Base-by-base conservation (phyloP, 177 flowering plant genomes). In the Vitis hybrid region DNA sequence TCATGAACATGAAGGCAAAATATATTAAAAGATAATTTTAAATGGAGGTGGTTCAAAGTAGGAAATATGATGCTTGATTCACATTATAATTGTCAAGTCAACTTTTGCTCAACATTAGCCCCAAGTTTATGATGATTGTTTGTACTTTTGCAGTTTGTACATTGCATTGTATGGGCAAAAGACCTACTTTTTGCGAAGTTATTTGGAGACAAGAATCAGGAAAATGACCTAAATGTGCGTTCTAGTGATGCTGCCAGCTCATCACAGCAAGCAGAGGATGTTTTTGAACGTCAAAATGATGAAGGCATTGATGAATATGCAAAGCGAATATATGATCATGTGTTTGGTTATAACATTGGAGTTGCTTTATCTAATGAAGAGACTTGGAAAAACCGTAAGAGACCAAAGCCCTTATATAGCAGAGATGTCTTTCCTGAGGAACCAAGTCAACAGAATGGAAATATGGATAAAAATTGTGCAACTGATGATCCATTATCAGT, bases 131-230 rank as follows among this genome's bases (percentile, higher is more conserved):
- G 51, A 64, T 46, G 11, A 55, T 51, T 57, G 66, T 52, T 18
- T 70, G 69, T 16, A 50, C 35, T 73, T 65, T 67, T 86, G 88
- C 93, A 96, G 99, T 96, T 92, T 85, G 95, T 96, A 72, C 99
- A 96, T 80, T 96, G 98, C 78, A 87, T 93, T 80, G 99, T 92
- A 30, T 96, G 99, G 99, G 97, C 97, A 16, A 96, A 96, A 81
- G 99, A 96, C 64, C 83, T 96, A 18, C 97, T 96, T 60, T 96
- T 93, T 84, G 86, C 97, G 3, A 93, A 93, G 80, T 79, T 96
- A 62, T 91, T 93, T 81, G 98, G 99, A 50, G 98, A 93, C 77
- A 96, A 82, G 77, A 91, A 88, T 79, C 97, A 89, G 74, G 99
- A 84, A 4, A 93, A 96, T 84, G 99, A 96, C 83, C 76, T 96